A percentile compares a stretch with the other conserved stretches of the same genome.
Evolutionary conservation across 2,329 filamentous ascomycete genomes (phyloP).

Genomic region (Verticillium albo-atrum): DNA sequence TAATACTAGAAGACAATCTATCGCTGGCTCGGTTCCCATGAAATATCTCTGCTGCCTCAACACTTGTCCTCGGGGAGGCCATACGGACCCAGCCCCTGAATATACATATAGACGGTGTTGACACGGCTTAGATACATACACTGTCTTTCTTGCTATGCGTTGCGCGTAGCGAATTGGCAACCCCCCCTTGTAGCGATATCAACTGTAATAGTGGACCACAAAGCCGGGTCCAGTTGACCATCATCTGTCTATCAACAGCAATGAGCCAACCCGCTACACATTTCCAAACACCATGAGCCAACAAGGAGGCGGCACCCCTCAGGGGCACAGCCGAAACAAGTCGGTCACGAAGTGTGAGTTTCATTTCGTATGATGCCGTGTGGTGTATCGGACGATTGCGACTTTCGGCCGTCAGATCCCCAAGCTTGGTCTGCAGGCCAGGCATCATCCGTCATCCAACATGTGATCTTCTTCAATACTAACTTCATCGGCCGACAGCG

Average conservation of each 20-base stretch:
- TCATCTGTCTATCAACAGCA: not conserved
- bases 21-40: too few relatives aligned
- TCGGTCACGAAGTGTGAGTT: constrained; percentile 31
- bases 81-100: too few relatives aligned
- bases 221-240: not conserved
- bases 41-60: too few relatives aligned
- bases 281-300: not conserved
- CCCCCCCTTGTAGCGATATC: too few relatives aligned
- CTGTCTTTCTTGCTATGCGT: too few relatives aligned
- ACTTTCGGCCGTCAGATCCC: not conserved
- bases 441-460: not conserved
- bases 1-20: too few relatives aligned
- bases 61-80: too few relatives aligned
- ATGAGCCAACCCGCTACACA: not conserved
- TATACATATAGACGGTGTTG: too few relatives aligned
- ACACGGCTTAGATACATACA: too few relatives aligned
- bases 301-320: not conserved
- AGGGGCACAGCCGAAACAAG: constrained; percentile 31
- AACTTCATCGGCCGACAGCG: constrained; percentile 27
- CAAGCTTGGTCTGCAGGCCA: not conserved
- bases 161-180: too few relatives aligned
- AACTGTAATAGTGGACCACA: not conserved
- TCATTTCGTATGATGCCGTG: not conserved
- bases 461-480: not conserved
- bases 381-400: not conserved